Base-by-base conservation (phyloP, 805 yeast genomes). In the Ogataea glucozyma region DNA sequence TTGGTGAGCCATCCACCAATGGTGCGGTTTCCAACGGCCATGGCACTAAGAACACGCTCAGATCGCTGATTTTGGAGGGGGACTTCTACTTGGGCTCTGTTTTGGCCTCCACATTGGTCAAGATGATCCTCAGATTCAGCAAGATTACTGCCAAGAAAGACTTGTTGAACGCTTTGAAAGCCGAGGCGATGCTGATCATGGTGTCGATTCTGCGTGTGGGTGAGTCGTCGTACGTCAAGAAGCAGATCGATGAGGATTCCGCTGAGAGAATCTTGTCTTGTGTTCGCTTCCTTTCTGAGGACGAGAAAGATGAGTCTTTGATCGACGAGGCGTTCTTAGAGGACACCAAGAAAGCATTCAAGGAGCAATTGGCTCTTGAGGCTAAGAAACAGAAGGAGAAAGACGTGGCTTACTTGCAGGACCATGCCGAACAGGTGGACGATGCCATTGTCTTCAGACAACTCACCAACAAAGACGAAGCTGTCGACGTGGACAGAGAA, bases 251-350 rank as follows among this genome's bases (percentile, higher is more conserved):
- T 61, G 99, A 93, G 69, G 99, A 95, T 67, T 87, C 97, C 2
- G 80, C 85, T n/a, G 99, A 93, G 69, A 81, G 98, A 70, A 83
- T 93, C 43, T 71, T 89, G 65, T 75, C 91, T n/a, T 90, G 91
- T 61, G 79, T 93, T 56, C 81, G 86, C 54, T 80, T 85, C 46
- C 74, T 95, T 54, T 74, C 84, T 41, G 91, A 85, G 48, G 83
- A 81, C 29, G 72, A 78, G 44, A 71, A 72, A 40, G 64, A 70
- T 40, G 78, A 78, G 46, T 59, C 60, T 32, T 52, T 65, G 31
- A 53, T 71, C 13, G 61, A 76, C 47, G 82, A 83, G 49, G 89
- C 93, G 18, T 93, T 88, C 71, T 76, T 93, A 62, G 88, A 85
- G 52, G 95, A 89, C 49, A 88, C 98, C 12, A 87, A 79, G 61